Conservation (phyloP, 495 filamentous ascomycete species). For the Thermothielavioides terrestris region DNA sequence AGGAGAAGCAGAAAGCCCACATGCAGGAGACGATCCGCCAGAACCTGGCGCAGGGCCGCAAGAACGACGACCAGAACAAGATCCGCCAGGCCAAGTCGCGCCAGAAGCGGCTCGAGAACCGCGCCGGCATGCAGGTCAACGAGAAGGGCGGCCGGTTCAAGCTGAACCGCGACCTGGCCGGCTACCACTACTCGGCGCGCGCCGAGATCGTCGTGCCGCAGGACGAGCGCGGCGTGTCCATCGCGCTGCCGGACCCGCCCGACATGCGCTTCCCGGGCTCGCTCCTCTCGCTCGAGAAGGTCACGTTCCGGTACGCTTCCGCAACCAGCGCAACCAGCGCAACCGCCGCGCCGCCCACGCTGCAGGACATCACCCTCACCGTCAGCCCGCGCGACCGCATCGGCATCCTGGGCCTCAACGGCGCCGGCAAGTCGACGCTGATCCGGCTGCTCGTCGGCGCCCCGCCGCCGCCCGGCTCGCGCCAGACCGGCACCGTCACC, state of each 20-base stretch:
- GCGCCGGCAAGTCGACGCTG: conserved; percentile 65
- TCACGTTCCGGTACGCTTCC: conserved; percentile 48
- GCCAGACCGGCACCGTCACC: conserved; percentile 42
- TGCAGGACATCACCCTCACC: conserved; percentile 54
- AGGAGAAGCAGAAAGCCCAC: conserved; percentile 66
- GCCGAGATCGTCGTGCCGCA: conserved; percentile 60
- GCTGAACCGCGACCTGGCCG: conserved; percentile 60
- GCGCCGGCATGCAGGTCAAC: conserved; percentile 63
- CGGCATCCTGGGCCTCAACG: conserved; percentile 66
- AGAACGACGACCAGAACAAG: conserved; percentile 69
- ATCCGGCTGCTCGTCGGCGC: conserved; percentile 47
- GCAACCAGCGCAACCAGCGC: conserved; percentile 2
- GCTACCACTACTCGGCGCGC: conserved; percentile 47
- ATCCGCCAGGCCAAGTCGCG: conserved; percentile 67
- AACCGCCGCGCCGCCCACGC: conserved; percentile 10
- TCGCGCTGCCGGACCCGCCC: conserved; percentile 50
- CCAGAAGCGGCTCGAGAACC: conserved; percentile 73
- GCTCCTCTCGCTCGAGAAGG: conserved; percentile 57
- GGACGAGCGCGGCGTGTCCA: conserved; percentile 51
- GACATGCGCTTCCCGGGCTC: conserved; percentile 68
- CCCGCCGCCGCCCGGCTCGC: conserved; percentile 30
- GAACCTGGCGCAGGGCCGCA: conserved; percentile 59
- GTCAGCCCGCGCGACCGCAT: conserved; percentile 62
- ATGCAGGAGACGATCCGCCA: conserved; percentile 68
- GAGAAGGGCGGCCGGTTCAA: conserved; percentile 69